These are phyloP conservation scores for Fusarium concolor DNA, from an alignment of 2,329 filamentous ascomycete species.

Conservation along the genomic window DNA sequence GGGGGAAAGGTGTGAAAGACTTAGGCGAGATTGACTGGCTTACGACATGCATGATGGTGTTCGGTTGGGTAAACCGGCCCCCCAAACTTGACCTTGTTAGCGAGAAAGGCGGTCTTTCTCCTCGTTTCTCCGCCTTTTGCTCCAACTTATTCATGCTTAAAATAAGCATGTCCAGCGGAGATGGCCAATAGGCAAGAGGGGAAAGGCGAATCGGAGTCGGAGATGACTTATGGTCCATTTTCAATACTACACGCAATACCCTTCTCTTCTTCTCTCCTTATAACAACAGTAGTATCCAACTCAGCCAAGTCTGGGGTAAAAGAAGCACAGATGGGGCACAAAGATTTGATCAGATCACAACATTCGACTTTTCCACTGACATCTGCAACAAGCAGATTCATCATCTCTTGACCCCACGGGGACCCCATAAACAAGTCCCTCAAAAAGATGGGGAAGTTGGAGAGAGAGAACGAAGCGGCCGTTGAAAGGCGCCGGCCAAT, in stretches of 20 bases:
- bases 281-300: neutral
- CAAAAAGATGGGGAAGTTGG: constrained; percentile 5
- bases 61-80: neutral
- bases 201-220: neutral
- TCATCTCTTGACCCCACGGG: constrained; percentile 25
- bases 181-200: neutral
- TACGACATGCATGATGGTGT: neutral
- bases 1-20: neutral
- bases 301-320: neutral
- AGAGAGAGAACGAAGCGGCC: constrained; percentile 9
- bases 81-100: neutral
- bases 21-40: constrained; percentile 10
- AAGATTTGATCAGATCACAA: constrained; percentile 28
- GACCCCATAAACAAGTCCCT: constrained; percentile 9
- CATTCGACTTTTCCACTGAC: constrained; percentile 1
- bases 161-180: neutral
- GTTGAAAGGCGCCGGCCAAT: constrained; percentile 26
- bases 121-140: constrained; percentile 14
- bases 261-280: no score
- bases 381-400: neutral
- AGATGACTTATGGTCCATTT: neutral
- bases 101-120: neutral
- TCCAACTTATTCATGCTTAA: constrained; percentile 30
- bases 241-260: neutral
- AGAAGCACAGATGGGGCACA: constrained; percentile 11